Evolutionary conservation across 2,329 filamentous ascomycete species (phyloP), one percentile per base, ranked within the genome.

Genomic region (Fusarium siculi): DNA sequence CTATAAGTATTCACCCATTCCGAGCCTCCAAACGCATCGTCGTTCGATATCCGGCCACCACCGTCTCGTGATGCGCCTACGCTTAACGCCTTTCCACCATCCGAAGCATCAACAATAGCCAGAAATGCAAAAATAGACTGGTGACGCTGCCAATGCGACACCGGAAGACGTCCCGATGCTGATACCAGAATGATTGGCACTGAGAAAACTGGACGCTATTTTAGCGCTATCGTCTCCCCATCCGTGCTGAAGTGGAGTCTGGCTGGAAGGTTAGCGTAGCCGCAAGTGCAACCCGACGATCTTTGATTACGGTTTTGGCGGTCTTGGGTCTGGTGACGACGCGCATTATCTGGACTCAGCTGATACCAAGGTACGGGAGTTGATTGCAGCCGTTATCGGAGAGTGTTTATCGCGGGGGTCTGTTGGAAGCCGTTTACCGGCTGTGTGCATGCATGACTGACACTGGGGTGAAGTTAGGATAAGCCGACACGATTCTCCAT

Each of bases 191-290:
- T 42, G 40, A 50, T 68, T 40, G 40, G 28, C 9, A 10, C n/a
- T 23, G 47, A 15, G 30, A 36, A 15, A n/a, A 4, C n/a, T 30
- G 23, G 9, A 12, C 39, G 42, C 36, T 32, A 30, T 23, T 15
- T 30, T 30, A 49, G 63, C 39, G 42, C 32, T 32, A n/a, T 39
- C 15, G 14, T 34, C 23, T 42, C 40, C 44, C 30, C 50, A 63
- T n/a, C 37, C 34, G 30, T 63, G 39, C 40, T 53, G 10, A 44
- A 6, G n/a, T 34, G n/a, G 32, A 19, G n/a, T 12, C 4, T 10
- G 1, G 11, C 7, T 16, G 14, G 36, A 10, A 42, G 47, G 66
- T 63, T 68, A 68, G 66, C 64, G 56, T 63, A 68, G 49, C 64
- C 64, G 54, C 59, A 49, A 44, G 37, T 9, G 7, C 18, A 34